Evolutionary conservation across 2,329 filamentous ascomycete genomes (phyloP), one percentile per base, ranked within the genome.

Genomic region (Verticillium nonalfalfae): DNA sequence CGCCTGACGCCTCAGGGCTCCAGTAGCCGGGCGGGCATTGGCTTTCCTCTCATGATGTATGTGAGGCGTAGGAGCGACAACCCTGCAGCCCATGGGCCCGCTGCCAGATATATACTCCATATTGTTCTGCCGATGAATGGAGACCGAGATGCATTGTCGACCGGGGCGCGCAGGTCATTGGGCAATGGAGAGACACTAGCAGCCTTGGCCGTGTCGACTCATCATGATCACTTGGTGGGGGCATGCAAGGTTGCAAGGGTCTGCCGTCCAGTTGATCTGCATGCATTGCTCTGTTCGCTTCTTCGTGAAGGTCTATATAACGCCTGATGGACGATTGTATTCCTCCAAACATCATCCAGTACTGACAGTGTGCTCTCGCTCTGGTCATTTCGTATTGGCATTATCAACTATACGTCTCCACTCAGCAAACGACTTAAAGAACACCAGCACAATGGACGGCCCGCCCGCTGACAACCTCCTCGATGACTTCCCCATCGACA

Each of bases 401-500:
- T 31, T 31, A 31, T 31, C 26, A 5, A 31, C 26, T 31, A 31
- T 31, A 31, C 26, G 5, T 5, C 26, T 31, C 15, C 10, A 52
- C 2, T 10, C 18, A 13, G 4, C 45, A 21, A 15, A 56, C 31
- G 14, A 9, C 2, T 9, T 9, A 15, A 35, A 13, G 5, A 5
- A 13, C 36, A 57, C 6, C 13, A 58, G 31, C 26, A 31, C 57
- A 10, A 33, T 31, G 7, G 7, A 5, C 14, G 26, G 36, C n/a
- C 10, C n/a, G 13, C 13, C 36, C 38, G 3, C 39, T 21, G n/a
- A 35, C n/a, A 40, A 11, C 38, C n/a, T 58, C 11, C 57, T 45
- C 38, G 57, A 40, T 7, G 64, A 72, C 18, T 59, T 71, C 4
- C 62, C 69, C 34, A 69, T 81, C 2, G 79, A 81, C 54, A 66